Evolutionary conservation across 345 rosid species (phyloP), one percentile per base, ranked within the genome.

Genomic region (Eucalyptus tenuipes): DNA sequence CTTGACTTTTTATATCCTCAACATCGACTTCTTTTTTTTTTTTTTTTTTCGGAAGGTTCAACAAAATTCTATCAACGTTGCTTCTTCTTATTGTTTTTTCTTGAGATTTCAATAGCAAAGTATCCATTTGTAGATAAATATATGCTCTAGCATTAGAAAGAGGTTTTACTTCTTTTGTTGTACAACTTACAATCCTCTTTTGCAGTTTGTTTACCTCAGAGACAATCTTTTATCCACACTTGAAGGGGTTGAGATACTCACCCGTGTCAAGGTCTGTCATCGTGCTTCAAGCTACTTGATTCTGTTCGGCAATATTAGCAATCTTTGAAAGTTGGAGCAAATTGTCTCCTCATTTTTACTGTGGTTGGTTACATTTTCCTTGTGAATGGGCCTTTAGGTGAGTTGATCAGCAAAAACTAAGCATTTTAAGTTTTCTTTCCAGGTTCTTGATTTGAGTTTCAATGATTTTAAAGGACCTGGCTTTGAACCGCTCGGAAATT

Each of bases 391-490:
- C 64, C 37, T 86, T 52, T 86, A n/a, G 17, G 87, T 53, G 29
- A 86, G 40, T 49, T 52, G 44, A 49, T 86, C 40, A 55, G 47
- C 44, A 86, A 55, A 86, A 33, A 31, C 44, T 49, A 86, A 52
- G 45, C 61, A 64, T 90, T 91, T 85, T 53, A 50, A 13, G 22
- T 87, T 87, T 71, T 88, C 80, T 86, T 90, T 86, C 33, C 93
- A 97, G 99, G 99, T 97, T 91, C 95, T 97, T 89, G 99, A 97
- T 93, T 93, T 97, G 95, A 96, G 99, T 92, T 97, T 97, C 93
- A 97, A 96, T 95, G 99, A 97, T 90, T 97, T 97, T 92, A 97
- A 96, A 93, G 99, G 99, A 88, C 99, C 99, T 87, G 99, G 96
- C 86, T 97, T 97, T 94, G 99, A 97, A 89, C 99, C 99, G 87